These are phyloP conservation scores for Penicillium manginii DNA, from an alignment of 495 filamentous ascomycete genomes.

Conservation along the genomic window DNA sequence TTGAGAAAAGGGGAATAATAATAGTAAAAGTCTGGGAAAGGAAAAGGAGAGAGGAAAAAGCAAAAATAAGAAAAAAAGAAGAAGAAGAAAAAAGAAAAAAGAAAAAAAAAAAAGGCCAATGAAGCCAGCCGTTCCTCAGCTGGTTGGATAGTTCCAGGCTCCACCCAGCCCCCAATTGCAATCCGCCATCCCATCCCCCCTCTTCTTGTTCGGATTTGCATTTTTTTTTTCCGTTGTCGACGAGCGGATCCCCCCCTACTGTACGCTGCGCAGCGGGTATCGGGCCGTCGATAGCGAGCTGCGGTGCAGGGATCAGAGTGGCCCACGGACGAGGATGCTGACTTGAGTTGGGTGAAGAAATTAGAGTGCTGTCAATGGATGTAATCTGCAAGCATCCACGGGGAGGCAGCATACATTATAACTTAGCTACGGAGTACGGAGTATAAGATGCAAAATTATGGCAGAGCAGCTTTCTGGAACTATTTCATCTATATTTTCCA, in stretches of 20 bases:
- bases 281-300: slow-evolving; percentile 40
- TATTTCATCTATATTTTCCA: too few relatives aligned
- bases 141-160: not conserved
- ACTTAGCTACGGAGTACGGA: too few relatives aligned
- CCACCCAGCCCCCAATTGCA: not conserved
- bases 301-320: slow-evolving; percentile 30
- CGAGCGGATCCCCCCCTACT: slow-evolving; percentile 21
- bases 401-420: not conserved
- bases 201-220: not conserved
- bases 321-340: not conserved
- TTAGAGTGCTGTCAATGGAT: too few relatives aligned
- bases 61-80: not conserved
- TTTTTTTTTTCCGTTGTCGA: not conserved
- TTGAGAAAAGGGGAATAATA: too few relatives aligned
- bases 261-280: slow-evolving; percentile 39
- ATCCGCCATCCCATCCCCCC: not conserved
- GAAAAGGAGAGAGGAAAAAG: too few relatives aligned
- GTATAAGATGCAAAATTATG: too few relatives aligned
- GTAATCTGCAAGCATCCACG: too few relatives aligned
- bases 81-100: not conserved
- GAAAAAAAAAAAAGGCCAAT: not conserved
- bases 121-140: too few relatives aligned
- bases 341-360: too few relatives aligned
- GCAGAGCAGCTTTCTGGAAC: too few relatives aligned
- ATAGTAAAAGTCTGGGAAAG: too few relatives aligned